phyloP scores from a whole-genome alignment of 495 filamentous ascomycete genomes.

The Penicillium ochrochloron region DNA sequence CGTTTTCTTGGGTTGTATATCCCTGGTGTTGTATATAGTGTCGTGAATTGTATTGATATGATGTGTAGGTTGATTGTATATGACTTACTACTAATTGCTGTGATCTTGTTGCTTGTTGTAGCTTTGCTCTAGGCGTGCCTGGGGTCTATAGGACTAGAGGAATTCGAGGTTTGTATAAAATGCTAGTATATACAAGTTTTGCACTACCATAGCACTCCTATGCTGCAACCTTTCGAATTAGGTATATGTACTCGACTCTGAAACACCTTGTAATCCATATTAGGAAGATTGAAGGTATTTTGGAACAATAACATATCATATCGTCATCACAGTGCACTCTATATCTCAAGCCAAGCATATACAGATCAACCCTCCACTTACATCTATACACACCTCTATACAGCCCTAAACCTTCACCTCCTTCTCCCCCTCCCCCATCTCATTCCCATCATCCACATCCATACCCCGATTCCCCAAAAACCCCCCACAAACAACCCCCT shows the following conservation, averaged over 20 bases:
- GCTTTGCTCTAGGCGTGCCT: background rate
- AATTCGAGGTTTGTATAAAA: no score
- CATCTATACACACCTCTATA: background rate
- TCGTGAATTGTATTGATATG: constrained; percentile 3
- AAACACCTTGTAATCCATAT: background rate
- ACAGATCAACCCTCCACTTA: background rate
- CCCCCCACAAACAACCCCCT: constrained; percentile 21
- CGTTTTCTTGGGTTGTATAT: background rate
- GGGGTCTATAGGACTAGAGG: no score
- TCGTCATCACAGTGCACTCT: no score
- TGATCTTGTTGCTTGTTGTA: background rate
- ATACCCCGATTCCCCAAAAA: constrained; percentile 25
- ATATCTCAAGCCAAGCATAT: no score
- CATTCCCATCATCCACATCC: background rate
- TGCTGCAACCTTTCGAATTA: background rate
- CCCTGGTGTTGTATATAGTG: background rate
- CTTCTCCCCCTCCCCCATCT: background rate
- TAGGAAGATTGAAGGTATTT: background rate
- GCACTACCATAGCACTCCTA: no score
- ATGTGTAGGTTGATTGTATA: background rate
- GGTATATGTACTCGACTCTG: background rate
- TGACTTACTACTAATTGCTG: no score
- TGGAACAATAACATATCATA: no score
- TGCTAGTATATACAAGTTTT: no score
- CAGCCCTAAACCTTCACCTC: background rate